Percentiles rank a stretch among this genome's conserved stretches.
These are phyloP conservation scores for Acanthamoeba lenticulata DNA, from an alignment of 208 protist species.

Conservation along the genomic window DNA sequence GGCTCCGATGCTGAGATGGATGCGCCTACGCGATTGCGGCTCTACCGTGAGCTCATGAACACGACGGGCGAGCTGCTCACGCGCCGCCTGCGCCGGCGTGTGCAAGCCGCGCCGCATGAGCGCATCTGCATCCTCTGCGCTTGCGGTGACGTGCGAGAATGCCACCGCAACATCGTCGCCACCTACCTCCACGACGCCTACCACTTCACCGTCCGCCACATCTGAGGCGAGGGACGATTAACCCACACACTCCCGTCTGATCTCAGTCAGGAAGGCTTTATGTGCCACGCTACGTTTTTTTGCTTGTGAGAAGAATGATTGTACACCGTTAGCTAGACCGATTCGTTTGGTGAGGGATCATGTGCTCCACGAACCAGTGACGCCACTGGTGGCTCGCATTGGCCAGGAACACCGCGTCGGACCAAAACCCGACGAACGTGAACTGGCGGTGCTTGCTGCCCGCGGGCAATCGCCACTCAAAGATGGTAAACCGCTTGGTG, in stretches of 20 bases:
- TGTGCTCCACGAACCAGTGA: background rate
- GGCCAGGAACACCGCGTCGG: background rate
- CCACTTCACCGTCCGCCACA: background rate
- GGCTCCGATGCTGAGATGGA: conserved; percentile 43
- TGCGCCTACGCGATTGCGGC: background rate
- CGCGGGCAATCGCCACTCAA: background rate
- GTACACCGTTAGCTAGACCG: too few relatives aligned
- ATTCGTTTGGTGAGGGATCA: background rate
- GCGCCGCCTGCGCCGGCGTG: conserved; percentile 32
- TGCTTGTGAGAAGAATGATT: too few relatives aligned
- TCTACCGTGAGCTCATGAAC: conserved; percentile 39
- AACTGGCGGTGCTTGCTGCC: background rate
- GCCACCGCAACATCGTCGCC: conserved; percentile 44
- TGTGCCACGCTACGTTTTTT: too few relatives aligned
- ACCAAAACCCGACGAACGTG: background rate
- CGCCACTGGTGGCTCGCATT: background rate
- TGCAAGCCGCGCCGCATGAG: background rate
- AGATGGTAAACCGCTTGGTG: background rate
- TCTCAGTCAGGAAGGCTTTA: background rate
- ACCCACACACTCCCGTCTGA: background rate
- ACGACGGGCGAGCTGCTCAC: conserved; percentile 57
- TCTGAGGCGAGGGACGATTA: background rate
- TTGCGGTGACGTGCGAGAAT: conserved; percentile 37
- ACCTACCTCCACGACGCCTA: conserved; percentile 29
- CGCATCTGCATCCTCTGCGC: conserved; percentile 60